Evolutionary conservation across 805 yeast genomes (phyloP).

Genomic region (Kuraishia capsulata): DNA sequence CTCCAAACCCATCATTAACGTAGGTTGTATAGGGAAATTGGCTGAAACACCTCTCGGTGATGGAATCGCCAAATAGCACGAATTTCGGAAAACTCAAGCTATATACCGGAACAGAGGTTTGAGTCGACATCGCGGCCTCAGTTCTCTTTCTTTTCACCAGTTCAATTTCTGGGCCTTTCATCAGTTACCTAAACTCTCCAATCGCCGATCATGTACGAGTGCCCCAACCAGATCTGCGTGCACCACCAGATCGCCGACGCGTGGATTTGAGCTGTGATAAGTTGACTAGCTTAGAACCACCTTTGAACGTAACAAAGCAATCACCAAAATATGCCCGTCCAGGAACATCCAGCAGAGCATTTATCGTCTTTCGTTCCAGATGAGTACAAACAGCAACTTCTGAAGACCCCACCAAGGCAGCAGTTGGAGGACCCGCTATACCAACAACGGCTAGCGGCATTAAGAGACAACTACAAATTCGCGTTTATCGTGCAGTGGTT

Average conservation of each 20-base stretch:
- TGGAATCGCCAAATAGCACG: constrained; percentile 25
- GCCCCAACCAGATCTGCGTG: no score
- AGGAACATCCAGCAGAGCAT: constrained; percentile 20
- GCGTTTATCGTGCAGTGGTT: constrained; percentile 46
- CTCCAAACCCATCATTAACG: neutral
- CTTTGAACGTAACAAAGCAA: no score
- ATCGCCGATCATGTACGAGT: no score
- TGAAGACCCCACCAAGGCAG: constrained; percentile 28
- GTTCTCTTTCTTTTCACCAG: no score
- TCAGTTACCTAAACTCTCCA: no score
- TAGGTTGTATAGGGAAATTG: constrained; percentile 6
- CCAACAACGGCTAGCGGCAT: constrained; percentile 14
- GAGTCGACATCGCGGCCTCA: neutral
- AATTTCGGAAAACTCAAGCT: constrained; percentile 2
- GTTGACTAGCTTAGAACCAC: no score
- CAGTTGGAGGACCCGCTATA: constrained; percentile 29
- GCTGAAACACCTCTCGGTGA: constrained; percentile 21
- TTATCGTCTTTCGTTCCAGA: constrained; percentile 20
- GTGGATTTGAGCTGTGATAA: no score
- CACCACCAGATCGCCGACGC: neutral
- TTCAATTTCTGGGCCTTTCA: no score
- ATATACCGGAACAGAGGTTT: neutral
- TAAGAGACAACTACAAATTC: constrained; percentile 28
- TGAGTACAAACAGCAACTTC: constrained; percentile 24
- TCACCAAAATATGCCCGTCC: neutral